phyloP scores from a whole-genome alignment of 495 filamentous ascomycete species.

The Rusavskia elegans region DNA sequence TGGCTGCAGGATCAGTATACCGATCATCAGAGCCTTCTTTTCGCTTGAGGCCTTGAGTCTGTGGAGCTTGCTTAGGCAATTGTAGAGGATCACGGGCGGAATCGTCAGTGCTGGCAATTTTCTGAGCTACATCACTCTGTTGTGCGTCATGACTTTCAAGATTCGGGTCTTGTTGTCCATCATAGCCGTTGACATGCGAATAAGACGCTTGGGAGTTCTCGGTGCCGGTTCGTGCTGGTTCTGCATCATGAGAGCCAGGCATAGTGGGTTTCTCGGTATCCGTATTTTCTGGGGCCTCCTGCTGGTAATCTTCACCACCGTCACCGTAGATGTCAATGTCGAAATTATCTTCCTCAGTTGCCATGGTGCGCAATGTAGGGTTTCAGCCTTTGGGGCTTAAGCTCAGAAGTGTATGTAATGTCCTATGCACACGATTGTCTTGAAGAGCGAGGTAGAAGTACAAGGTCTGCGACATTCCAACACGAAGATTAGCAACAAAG shows the following conservation, averaged over 20 bases:
- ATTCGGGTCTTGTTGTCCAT: slow-evolving; percentile 20
- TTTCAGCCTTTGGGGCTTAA: slow-evolving; percentile 1
- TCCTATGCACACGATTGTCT: slow-evolving; percentile 12
- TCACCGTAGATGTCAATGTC: slow-evolving; percentile 98
- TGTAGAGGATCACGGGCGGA: slow-evolving; percentile 22
- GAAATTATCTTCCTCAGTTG: slow-evolving; percentile 76
- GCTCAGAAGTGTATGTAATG: slow-evolving; percentile 5
- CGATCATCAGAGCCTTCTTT: slow-evolving; percentile 63
- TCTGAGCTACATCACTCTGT: slow-evolving; percentile 21
- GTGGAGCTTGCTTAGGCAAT: slow-evolving; percentile 32
- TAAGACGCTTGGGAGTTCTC: slow-evolving; percentile 23
- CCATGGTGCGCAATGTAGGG: slow-evolving; percentile 38
- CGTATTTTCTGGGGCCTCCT: slow-evolving; percentile 24
- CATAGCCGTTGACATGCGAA: slow-evolving; percentile 18
- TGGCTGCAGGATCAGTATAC: slow-evolving; percentile 66
- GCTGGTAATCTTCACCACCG: slow-evolving; percentile 38
- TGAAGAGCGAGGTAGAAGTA: slow-evolving; percentile 18
- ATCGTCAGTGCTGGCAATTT: slow-evolving; percentile 33
- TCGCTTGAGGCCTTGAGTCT: slow-evolving; percentile 54
- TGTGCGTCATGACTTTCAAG: slow-evolving; percentile 19
- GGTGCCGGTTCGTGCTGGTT: slow-evolving; percentile 16
- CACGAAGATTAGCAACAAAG: slow-evolving; percentile 10
- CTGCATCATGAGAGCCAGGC: slow-evolving; percentile 12
- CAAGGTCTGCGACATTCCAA: slow-evolving; percentile 13
- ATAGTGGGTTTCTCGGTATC: slow-evolving; percentile 24